Evolutionary conservation across 352 stramenopile genomes (phyloP), one percentile per base, ranked within the genome.

Genomic region (Phytophthora sojae): DNA sequence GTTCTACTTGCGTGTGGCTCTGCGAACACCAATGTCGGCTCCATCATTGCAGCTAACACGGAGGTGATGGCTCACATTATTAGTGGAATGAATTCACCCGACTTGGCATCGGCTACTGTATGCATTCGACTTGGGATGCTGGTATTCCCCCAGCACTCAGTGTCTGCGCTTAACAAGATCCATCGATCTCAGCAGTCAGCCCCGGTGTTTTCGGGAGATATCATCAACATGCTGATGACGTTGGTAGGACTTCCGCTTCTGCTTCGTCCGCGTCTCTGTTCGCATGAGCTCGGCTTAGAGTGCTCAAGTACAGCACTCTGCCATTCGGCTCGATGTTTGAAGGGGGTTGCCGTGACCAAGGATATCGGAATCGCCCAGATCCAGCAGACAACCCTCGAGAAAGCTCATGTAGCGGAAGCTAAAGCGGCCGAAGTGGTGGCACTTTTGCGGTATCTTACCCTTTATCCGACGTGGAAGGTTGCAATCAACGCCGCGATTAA

Each of bases 71-170:
- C 69, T n/a, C 80, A 90, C 21, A 79, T 95, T 63, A 79, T 95
- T 7, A 69, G 69, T 26, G 88, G 82, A 35, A 90, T 96, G 60
- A 73, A 81, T 21, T 85, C 86, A 0, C 44, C 77, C 0, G 88
- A 95, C 53, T 59, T 95, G 21, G 72, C 89, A 54, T 87, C 83
- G 8, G 84, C 83, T 7, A 94, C 82, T 7, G 80, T 95, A 32
- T 95, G 84, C 61, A 90, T 95, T 65, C 86, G 87, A n/a, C 73
- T 96, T 29, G 88, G 84, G 1, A 95, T 95, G 89, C 71, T 96
- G 8, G 75, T 95, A 37, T 92, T 96, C 64, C 89, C 89, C 0
- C 67, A 92, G 7, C 84, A 92, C 62, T 95, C 89, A 0, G 80
- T 96, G 0, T 86, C 83, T n/a, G 73, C 73, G 6, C 77, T 96